Evolutionary conservation across 140 eudicot genomes (phyloP).

Genomic region (Anethum foeniculum): DNA sequence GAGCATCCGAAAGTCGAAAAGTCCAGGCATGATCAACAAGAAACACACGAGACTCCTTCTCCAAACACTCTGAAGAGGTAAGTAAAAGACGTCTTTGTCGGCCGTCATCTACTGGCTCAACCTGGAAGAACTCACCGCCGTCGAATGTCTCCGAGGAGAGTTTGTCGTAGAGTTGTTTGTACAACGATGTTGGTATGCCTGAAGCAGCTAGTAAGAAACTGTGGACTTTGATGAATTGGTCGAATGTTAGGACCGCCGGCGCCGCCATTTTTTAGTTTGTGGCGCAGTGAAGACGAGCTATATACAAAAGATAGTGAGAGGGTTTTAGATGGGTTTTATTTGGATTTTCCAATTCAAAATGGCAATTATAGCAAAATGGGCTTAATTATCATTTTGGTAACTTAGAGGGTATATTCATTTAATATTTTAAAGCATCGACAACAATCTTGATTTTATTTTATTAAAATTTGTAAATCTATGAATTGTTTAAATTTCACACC

Average conservation of each 20-base stretch:
- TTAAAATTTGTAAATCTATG: too few species aligned
- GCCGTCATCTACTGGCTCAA: constrained; percentile 84
- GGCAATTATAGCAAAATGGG: too few species aligned
- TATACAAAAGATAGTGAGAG: too few species aligned
- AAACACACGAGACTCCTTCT: constrained; percentile 51
- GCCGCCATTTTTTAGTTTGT: constrained; percentile 25
- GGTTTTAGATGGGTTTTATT: too few species aligned
- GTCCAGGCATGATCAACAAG: constrained; percentile 95
- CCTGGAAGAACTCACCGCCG: constrained; percentile 84
- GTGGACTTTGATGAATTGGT: constrained; percentile 67
- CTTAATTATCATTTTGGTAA: too few species aligned
- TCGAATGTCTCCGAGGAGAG: constrained; percentile 70
- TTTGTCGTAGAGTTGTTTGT: constrained; percentile 59
- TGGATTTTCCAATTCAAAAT: too few species aligned
- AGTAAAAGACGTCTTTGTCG: constrained; percentile 70
- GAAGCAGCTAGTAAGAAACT: constrained; percentile 75
- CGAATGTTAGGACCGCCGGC: constrained; percentile 37
- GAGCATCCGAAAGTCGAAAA: constrained; percentile 88
- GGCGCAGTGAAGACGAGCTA: neutral
- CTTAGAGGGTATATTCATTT: too few species aligned
- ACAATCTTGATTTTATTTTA: too few species aligned
- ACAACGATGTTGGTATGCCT: constrained; percentile 63
- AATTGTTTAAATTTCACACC: too few species aligned
- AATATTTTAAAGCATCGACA: too few species aligned
- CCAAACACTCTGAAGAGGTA: constrained; percentile 40